phyloP scores from a whole-genome alignment of 768 basidiomycete genomes.

The Suillus fuscotomentosus region DNA sequence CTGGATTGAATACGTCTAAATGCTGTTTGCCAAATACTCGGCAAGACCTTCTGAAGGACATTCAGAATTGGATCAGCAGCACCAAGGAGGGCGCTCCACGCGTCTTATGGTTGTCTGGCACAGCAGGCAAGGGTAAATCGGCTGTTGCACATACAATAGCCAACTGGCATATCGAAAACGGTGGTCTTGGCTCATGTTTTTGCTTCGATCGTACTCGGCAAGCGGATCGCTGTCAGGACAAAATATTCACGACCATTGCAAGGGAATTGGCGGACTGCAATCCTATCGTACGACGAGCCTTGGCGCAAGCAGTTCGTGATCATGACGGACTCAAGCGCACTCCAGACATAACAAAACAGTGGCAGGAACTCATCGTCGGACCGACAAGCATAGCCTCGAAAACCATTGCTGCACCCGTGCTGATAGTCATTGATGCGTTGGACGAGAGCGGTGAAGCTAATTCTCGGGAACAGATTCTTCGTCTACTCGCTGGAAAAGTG shows the following conservation, averaged over 20 bases:
- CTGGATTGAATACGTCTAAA: no score
- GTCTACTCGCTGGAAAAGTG: neutral
- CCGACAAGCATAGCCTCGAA: constrained; percentile 3
- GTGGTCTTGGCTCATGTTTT: no score
- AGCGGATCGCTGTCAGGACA: neutral
- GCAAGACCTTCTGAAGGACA: no score
- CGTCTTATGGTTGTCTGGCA: no score
- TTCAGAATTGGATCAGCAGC: no score
- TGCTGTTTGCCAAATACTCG: no score
- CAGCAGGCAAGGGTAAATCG: no score
- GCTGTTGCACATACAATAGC: no score
- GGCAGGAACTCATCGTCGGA: constrained; percentile 14
- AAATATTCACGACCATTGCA: neutral
- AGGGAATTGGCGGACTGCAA: neutral
- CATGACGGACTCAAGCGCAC: neutral
- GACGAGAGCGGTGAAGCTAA: constrained; percentile 14
- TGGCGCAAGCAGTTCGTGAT: neutral
- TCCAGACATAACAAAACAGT: constrained; percentile 4
- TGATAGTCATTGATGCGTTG: constrained; percentile 26
- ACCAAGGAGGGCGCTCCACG: no score
- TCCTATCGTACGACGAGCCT: neutral
- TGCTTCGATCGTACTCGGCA: constrained; percentile 5
- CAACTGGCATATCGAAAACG: no score
- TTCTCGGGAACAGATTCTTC: constrained; percentile 13
- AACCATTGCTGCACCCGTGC: constrained; percentile 17